These are phyloP conservation scores for Telfairia occidentalis DNA, from an alignment of 331 rosid genomes.

Conservation along the genomic window DNA sequence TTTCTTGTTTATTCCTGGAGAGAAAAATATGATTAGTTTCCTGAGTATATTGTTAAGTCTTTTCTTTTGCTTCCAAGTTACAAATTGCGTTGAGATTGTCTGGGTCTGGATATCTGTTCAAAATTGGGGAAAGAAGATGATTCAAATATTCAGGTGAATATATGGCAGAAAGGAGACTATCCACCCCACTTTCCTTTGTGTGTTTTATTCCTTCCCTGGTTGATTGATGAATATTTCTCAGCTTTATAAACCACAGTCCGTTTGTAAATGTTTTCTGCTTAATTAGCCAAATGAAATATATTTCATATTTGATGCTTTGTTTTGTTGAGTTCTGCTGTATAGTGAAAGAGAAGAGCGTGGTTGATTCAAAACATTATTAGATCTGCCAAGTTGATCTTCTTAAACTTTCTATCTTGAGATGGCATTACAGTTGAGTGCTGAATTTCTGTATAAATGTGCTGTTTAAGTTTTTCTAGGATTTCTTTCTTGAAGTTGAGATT, in stretches of 20 bases:
- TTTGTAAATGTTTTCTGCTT: not conserved
- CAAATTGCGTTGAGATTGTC: not conserved
- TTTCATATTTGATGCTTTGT: not conserved
- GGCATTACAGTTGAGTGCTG: not conserved
- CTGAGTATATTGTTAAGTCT: not conserved
- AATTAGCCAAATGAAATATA: not conserved
- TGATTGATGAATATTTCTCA: not conserved
- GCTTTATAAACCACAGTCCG: not conserved
- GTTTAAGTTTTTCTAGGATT: not conserved
- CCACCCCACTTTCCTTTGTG: constrained; percentile 5
- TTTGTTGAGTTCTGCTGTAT: not conserved
- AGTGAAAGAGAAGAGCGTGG: not conserved
- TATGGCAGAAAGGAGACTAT: not conserved
- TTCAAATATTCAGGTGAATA: not conserved
- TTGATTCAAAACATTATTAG: not conserved
- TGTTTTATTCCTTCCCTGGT: not conserved
- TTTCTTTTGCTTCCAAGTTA: not conserved
- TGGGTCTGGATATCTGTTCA: not conserved
- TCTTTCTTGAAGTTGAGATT: not conserved
- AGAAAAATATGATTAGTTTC: constrained; percentile 64
- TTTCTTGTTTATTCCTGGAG: constrained; percentile 82
- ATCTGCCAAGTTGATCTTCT: not conserved
- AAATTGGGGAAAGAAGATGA: not conserved
- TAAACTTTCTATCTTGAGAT: not conserved
- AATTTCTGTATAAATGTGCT: not conserved